Base-by-base conservation (phyloP, 164 flowering plant species). In the Saururus chinensis region DNA sequence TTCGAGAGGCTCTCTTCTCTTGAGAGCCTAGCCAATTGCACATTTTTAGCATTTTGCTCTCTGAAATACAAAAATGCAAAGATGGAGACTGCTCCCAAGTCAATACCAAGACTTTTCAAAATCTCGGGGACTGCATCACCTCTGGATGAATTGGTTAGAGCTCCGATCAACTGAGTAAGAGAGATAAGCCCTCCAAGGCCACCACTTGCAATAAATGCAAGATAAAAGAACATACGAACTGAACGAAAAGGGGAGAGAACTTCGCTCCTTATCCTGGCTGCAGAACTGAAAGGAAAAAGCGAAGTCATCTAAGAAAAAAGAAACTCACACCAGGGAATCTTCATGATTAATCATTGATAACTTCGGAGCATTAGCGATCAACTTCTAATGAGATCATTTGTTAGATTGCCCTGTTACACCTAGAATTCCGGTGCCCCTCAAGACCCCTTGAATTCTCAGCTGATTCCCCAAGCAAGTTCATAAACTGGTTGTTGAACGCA, bases 211-310 rank as follows among this genome's bases (percentile, higher is more conserved):
- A 93, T 77, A 73, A 93, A 93, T 51, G 99, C 95, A 45, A 90
- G 77, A 64, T 93, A 93, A 69, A 93, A 93, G 82, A 93, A 93
- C 95, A 90, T 90, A 59, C 99, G 78, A 20, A 93, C 81, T 11
- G 99, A 70, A 4, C 99, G 90, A 57, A 90, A 93, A 8, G 99
- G 99, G 69, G 99, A 61, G 20, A 93, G 86, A 41, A 93, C 99
- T 79, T 93, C 99, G 68, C 95, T 84, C 51, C 99, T 59, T 61
- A 93, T 88, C 81, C 76, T 87, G 70, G 97, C 91, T 53, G 81
- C 62, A 62, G 99, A 90, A 71, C 97, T 93, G 84, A 30, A 30
- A 30, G 6, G 37, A 30, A 30, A 67, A 81, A 40, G 70, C 42
- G 70, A 42, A 63, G 25, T 23, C 17, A 54, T 19, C 21, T 55